These are phyloP conservation scores for Parachaetomium inaequale DNA, from an alignment of 495 filamentous ascomycete genomes.

Conservation along the genomic window DNA sequence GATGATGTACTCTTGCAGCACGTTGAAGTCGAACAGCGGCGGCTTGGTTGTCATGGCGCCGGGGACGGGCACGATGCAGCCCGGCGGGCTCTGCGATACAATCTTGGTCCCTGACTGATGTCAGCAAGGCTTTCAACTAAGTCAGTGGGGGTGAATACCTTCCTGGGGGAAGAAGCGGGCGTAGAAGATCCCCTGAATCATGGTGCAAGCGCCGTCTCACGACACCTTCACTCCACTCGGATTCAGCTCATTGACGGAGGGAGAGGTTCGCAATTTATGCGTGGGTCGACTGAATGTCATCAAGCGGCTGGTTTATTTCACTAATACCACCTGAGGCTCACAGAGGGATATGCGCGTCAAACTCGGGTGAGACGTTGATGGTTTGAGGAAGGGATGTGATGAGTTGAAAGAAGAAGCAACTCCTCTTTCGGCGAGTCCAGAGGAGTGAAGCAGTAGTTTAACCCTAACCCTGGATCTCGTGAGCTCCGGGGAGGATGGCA, in stretches of 20 bases:
- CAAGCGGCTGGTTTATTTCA: neutral
- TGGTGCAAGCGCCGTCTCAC: constrained; percentile 30
- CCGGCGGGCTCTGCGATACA: constrained; percentile 67
- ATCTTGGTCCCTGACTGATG: constrained; percentile 65
- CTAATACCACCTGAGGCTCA: neutral
- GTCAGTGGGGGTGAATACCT: constrained; percentile 49
- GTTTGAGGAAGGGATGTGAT: too few relatives aligned
- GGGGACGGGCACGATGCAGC: constrained; percentile 63
- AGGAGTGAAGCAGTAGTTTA: neutral
- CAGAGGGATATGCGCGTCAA: neutral
- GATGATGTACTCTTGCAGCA: constrained; percentile 84
- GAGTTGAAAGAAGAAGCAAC: too few relatives aligned
- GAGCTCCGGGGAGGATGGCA: too few relatives aligned
- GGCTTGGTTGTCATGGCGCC: constrained; percentile 51
- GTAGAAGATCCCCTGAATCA: constrained; percentile 97
- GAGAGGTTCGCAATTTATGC: neutral
- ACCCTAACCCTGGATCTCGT: neutral
- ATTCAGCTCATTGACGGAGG: neutral
- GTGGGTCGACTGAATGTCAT: neutral
- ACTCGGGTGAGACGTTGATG: neutral
- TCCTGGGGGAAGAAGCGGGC: constrained; percentile 86
- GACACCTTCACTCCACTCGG: neutral
- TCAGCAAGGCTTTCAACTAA: neutral
- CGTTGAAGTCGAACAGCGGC: constrained; percentile 76
- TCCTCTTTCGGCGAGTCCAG: too few relatives aligned